A percentile compares a stretch with the other conserved stretches of the same genome.
These are phyloP conservation scores for Karstenula rhodostoma DNA, from an alignment of 2,329 filamentous ascomycete genomes.

Conservation along the genomic window DNA sequence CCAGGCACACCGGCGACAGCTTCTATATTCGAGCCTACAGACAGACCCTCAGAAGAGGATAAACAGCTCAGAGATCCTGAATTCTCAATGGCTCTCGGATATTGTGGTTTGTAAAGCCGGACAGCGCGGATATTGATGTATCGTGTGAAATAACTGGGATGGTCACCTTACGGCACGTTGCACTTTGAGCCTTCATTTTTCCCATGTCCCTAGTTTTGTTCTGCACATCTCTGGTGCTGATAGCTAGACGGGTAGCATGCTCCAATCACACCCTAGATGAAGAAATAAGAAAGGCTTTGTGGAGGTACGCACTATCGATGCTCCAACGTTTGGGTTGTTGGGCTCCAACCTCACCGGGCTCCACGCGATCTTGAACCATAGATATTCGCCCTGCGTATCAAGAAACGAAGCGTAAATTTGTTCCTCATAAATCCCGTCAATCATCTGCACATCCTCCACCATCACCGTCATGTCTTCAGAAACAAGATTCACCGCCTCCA, in stretches of 20 bases:
- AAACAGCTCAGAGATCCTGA: constrained; percentile 93
- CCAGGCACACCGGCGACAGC: constrained; percentile 96
- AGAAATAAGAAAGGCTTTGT: neutral
- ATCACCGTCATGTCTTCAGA: neutral
- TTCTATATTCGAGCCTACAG: constrained; percentile 98
- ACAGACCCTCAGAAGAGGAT: constrained; percentile 91
- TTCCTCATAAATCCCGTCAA: neutral
- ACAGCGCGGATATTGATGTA: constrained; percentile 82
- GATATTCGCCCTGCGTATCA: too few species aligned
- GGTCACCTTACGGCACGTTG: neutral
- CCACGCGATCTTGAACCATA: neutral
- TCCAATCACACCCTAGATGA: neutral
- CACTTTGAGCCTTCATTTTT: neutral
- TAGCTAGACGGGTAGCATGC: neutral
- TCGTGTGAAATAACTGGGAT: neutral
- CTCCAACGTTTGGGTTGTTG: neutral
- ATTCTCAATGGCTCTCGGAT: constrained; percentile 97
- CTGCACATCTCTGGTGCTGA: neutral
- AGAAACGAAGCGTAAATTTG: neutral
- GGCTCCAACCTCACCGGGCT: neutral
- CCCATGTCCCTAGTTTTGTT: neutral
- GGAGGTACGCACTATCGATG: neutral
- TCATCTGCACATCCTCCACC: neutral
- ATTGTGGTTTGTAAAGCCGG: constrained; percentile 97
- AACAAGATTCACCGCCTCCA: neutral